Conservation (phyloP, 2,329 filamentous ascomycete species). For the Teratosphaeria zuluensis region DNA sequence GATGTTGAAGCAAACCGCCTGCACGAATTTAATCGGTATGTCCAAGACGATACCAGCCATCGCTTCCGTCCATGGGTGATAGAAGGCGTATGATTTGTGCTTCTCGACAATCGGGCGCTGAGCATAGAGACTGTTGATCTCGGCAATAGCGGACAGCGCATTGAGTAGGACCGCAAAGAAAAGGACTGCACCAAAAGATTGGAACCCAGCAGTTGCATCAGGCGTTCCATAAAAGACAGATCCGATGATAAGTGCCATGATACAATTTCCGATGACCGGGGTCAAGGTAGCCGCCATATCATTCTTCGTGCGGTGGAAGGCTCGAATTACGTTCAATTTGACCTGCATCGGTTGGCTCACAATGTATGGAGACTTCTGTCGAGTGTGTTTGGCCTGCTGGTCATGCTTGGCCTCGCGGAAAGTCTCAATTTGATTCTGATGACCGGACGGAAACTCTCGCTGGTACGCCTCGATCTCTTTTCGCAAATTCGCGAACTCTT, state of each 20-base stretch:
- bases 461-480: constrained; percentile 45
- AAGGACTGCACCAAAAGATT: constrained; percentile 45
- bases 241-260: constrained; percentile 53
- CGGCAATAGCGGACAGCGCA: constrained; percentile 47
- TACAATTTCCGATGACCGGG: constrained; percentile 38
- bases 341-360: constrained; percentile 48
- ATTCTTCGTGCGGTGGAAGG: constrained; percentile 45
- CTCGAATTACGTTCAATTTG: constrained; percentile 38
- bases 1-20: constrained; percentile 44
- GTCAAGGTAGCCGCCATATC: constrained; percentile 42
- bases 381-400: constrained; percentile 44
- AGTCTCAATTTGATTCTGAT: constrained; percentile 32
- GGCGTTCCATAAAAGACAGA: constrained; percentile 49
- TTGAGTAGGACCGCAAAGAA: constrained; percentile 55
- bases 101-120: constrained; percentile 41
- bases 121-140: constrained; percentile 56
- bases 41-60: constrained; percentile 46
- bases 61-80: constrained; percentile 36
- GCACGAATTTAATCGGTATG: constrained; percentile 49
- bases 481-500: constrained; percentile 35
- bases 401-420: constrained; percentile 42
- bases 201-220: constrained; percentile 43
- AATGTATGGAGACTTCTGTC: constrained; percentile 48
- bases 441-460: constrained; percentile 32
- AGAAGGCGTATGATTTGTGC: constrained; percentile 34